phyloP scores from a whole-genome alignment of 495 filamentous ascomycete genomes.

The Penicillium daleae region DNA sequence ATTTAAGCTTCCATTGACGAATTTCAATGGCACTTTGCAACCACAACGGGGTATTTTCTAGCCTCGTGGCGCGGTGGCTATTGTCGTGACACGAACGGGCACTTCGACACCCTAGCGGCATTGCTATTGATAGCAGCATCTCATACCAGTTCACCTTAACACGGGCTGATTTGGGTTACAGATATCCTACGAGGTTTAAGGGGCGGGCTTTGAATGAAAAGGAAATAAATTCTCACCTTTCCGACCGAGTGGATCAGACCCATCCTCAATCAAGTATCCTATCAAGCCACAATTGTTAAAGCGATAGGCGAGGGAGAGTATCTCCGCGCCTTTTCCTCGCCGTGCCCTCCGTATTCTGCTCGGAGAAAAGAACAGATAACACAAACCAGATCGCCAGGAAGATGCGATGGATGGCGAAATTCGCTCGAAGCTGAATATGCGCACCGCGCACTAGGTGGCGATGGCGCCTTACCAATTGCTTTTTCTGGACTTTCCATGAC shows the following conservation, averaged over 20 bases:
- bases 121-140: neutral
- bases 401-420: neutral
- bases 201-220: neutral
- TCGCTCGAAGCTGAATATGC: neutral
- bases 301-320: slow-evolving; percentile 2
- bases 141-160: neutral
- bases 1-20: neutral
- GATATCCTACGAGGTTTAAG: neutral
- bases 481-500: neutral
- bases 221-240: slow-evolving; percentile 17
- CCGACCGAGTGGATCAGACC: slow-evolving; percentile 12
- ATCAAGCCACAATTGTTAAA: neutral
- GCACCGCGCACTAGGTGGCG: neutral
- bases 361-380: neutral
- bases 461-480: neutral
- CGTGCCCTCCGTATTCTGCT: no score
- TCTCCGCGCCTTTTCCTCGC: neutral
- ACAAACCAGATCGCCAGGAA: neutral
- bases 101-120: neutral
- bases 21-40: no score
- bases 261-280: neutral
- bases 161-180: slow-evolving; percentile 14
- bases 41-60: no score
- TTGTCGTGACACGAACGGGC: neutral
- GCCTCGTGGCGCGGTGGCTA: no score